Conservation (phyloP, 2,329 filamentous ascomycete species). For the Botryotinia convoluta region DNA sequence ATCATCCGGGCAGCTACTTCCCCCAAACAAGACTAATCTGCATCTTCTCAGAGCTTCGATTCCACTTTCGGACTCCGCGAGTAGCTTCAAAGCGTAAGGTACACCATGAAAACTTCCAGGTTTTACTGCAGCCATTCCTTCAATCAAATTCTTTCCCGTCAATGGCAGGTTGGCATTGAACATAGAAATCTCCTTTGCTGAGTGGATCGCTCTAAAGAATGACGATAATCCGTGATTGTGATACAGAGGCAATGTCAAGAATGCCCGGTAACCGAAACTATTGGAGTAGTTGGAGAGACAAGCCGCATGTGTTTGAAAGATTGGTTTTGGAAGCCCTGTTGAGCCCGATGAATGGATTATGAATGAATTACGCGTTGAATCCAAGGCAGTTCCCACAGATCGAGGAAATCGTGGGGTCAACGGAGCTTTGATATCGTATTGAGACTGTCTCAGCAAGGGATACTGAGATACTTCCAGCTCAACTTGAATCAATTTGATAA, state of each 20-base stretch:
- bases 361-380: slow-evolving; percentile 23
- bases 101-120: slow-evolving; percentile 59
- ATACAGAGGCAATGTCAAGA: slow-evolving; percentile 57
- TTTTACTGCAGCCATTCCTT: slow-evolving; percentile 43
- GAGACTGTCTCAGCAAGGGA: slow-evolving; percentile 25
- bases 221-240: slow-evolving; percentile 59
- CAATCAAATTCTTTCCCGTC: slow-evolving; percentile 48
- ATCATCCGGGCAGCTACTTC: slow-evolving; percentile 57
- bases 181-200: slow-evolving; percentile 49
- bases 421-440: slow-evolving; percentile 22
- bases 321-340: slow-evolving; percentile 59
- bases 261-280: slow-evolving; percentile 35
- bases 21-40: slow-evolving; percentile 56
- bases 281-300: slow-evolving; percentile 38
- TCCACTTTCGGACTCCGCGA: slow-evolving; percentile 57
- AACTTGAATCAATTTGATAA: slow-evolving; percentile 21
- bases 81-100: slow-evolving; percentile 62
- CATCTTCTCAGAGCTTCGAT: slow-evolving; percentile 46
- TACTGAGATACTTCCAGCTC: slow-evolving; percentile 29
- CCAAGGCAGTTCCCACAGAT: slow-evolving; percentile 13
- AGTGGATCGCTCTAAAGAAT: slow-evolving; percentile 52
- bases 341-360: slow-evolving; percentile 46
- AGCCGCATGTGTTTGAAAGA: slow-evolving; percentile 48
- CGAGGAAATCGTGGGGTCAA: slow-evolving; percentile 21
- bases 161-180: slow-evolving; percentile 56